Evolutionary conservation across 1,284 basidiomycete genomes (phyloP), one percentile per base, ranked within the genome.

Genomic region (Cystobasidium sp.): DNA sequence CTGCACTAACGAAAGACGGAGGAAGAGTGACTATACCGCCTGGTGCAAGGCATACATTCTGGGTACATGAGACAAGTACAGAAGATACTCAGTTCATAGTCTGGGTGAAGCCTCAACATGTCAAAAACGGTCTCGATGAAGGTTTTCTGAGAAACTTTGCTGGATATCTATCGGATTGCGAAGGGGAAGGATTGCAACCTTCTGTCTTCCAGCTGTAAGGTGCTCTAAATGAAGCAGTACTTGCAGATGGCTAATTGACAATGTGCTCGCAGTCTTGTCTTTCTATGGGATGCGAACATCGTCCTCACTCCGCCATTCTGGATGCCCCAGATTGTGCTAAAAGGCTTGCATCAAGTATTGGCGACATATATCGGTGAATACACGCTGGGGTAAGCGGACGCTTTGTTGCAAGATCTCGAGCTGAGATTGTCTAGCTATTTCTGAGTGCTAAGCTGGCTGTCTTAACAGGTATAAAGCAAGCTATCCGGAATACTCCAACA

Each of bases 61-160:
- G 61, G 46, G 55, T 58, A 31, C 69, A 71, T 37, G 12, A 20
- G 14, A 49, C 59, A 9, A 61, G 59, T 8, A 24, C 8, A 41
- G 69, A 71, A 56, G 69, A 71, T 56, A 22, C 64, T 12, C 46
- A 20, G 12, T 64, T 71, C 46, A 43, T 37, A 14, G 46, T 49
- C 31, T 71, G 69, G 69, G 59, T 71, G 16, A 56, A 62, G 20
- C 69, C 69, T 47, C 52, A 71, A 47, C 44, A 39, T 39, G 43
- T 56, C 37, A 70, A 70, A 31, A 22, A 44, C n/a, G 69, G 69
- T 5, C 61, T 71, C n/a, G 69, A 71, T 43, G 69, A 71, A 58
- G 69, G 47, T 1, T 71, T 71, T 59, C 44, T 71, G 9, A 24
- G 69, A 39, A 71, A 71, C 51, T 71, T 71, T 71, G 69, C 61